A percentile compares a stretch with the other conserved stretches of the same genome.
Evolutionary conservation across 1,284 basidiomycete genomes (phyloP).

Genomic region (Trichosporon ovoides): DNA sequence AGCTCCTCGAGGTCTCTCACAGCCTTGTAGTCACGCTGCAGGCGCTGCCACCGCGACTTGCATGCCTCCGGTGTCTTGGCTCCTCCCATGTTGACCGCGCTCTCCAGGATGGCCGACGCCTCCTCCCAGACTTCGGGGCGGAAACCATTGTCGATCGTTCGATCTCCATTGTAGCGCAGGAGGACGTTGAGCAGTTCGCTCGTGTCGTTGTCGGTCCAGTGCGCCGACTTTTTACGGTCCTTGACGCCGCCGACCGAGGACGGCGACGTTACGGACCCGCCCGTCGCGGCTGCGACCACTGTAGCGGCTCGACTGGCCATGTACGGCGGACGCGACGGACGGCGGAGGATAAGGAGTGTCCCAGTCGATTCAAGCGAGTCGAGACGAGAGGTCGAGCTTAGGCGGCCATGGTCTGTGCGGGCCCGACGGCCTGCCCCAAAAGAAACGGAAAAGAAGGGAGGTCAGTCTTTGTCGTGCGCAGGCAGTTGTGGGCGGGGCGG

Average conservation of each 20-base stretch:
- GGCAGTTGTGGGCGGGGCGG: not conserved
- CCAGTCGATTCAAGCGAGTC: not conserved
- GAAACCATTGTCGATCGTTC: conserved; percentile 44
- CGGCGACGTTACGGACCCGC: conserved; percentile 18
- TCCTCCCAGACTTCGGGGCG: conserved; percentile 43
- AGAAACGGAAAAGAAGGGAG: not conserved
- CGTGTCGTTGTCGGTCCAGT: conserved; percentile 41
- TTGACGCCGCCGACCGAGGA: conserved; percentile 21
- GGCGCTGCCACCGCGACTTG: conserved; percentile 42
- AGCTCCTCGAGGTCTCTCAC: conserved; percentile 33
- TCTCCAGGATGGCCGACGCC: conserved; percentile 26
- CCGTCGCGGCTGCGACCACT: conserved; percentile 4
- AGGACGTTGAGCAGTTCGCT: conserved; percentile 31
- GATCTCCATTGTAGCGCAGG: conserved; percentile 29
- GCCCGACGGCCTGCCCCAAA: conserved; percentile 1
- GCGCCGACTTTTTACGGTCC: conserved; percentile 40
- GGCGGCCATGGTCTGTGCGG: conserved; percentile 4
- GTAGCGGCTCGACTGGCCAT: conserved; percentile 3
- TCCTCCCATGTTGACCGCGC: conserved; percentile 31
- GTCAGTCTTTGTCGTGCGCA: not conserved
- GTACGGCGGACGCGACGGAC: not conserved
- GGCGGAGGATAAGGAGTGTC: not conserved
- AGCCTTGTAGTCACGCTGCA: conserved; percentile 41
- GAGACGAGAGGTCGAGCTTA: not conserved
- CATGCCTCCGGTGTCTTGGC: conserved; percentile 44